Evolutionary conservation across 106 monocot species (phyloP).

Genomic region (Acorus gramineus): DNA sequence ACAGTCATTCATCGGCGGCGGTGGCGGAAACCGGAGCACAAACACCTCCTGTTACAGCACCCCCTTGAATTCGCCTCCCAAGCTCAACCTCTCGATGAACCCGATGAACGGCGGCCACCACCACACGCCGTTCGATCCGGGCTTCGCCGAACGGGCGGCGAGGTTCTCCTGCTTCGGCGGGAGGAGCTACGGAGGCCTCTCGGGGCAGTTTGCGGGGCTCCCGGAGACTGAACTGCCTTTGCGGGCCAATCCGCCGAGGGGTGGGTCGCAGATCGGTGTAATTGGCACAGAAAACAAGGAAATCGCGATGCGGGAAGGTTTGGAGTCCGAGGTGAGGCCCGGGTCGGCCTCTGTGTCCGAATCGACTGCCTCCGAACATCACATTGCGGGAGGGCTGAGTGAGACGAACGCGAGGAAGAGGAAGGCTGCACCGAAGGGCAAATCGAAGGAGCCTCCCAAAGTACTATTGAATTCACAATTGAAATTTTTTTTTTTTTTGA

Average conservation of each 20-base stretch:
- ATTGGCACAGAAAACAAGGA: background rate
- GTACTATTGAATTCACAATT: background rate
- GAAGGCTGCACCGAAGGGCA: constrained; percentile 16
- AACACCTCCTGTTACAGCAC: constrained; percentile 17
- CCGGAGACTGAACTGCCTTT: background rate
- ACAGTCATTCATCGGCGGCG: constrained; percentile 6
- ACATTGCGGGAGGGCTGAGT: background rate
- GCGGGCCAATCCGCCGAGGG: background rate
- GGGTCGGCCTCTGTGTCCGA: background rate
- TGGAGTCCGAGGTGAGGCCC: constrained; percentile 6
- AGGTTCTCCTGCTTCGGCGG: constrained; percentile 19
- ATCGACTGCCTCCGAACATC: background rate
- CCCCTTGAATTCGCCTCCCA: constrained; percentile 19
- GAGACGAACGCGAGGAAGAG: constrained; percentile 20
- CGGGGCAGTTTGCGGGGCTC: background rate
- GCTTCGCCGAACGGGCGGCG: constrained; percentile 19
- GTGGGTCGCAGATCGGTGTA: constrained; percentile 1
- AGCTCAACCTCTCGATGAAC: constrained; percentile 16
- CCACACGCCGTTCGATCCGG: constrained; percentile 12
- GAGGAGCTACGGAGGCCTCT: background rate
- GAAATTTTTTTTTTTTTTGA: background rate
- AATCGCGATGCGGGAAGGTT: background rate
- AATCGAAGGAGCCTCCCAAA: constrained; percentile 5
- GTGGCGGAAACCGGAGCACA: constrained; percentile 8
- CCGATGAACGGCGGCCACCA: background rate